phyloP scores from a whole-genome alignment of 768 basidiomycete genomes.

The Hypholoma sublateritium region DNA sequence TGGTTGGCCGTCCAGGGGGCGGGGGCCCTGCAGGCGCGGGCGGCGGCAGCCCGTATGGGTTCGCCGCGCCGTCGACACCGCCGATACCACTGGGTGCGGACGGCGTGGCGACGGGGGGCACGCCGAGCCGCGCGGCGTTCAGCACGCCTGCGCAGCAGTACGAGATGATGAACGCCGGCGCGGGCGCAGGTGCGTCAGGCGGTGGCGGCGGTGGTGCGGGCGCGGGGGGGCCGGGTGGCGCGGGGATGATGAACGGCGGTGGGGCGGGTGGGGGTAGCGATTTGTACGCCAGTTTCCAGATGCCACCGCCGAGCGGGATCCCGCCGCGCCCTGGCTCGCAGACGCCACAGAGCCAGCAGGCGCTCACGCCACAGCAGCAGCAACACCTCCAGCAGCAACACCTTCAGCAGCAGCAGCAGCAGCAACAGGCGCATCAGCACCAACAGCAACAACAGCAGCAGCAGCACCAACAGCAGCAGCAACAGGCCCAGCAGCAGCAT shows the following conservation, averaged over 20 bases:
- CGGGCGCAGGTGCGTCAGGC: neutral
- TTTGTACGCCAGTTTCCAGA: slow-evolving; percentile 26
- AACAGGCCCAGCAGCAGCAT: slow-evolving; percentile 16
- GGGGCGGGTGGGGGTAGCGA: neutral
- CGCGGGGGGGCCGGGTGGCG: neutral
- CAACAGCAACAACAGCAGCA: slow-evolving; percentile 13
- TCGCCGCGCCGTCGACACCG: slow-evolving; percentile 46
- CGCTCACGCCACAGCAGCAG: slow-evolving; percentile 14
- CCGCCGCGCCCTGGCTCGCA: slow-evolving; percentile 26
- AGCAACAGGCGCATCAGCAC: neutral
- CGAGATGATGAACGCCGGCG: slow-evolving; percentile 46
- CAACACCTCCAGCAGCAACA: slow-evolving; percentile 28
- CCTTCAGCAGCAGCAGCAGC: slow-evolving; percentile 1
- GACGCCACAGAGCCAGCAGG: slow-evolving; percentile 16
- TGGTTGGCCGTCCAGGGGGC: neutral
- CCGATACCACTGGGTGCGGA: slow-evolving; percentile 41
- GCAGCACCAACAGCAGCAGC: slow-evolving; percentile 21
- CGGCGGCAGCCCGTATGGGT: slow-evolving; percentile 14
- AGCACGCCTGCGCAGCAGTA: slow-evolving; percentile 67
- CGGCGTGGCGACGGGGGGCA: slow-evolving; percentile 31
- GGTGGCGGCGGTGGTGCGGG: neutral
- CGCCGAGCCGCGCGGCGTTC: slow-evolving; percentile 43
- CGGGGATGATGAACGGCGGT: neutral
- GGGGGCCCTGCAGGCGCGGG: neutral
- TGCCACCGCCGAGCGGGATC: slow-evolving; percentile 33